These are phyloP conservation scores for Pseudogymnoascus sp. DNA, from an alignment of 2,329 filamentous ascomycete genomes.

Conservation along the genomic window DNA sequence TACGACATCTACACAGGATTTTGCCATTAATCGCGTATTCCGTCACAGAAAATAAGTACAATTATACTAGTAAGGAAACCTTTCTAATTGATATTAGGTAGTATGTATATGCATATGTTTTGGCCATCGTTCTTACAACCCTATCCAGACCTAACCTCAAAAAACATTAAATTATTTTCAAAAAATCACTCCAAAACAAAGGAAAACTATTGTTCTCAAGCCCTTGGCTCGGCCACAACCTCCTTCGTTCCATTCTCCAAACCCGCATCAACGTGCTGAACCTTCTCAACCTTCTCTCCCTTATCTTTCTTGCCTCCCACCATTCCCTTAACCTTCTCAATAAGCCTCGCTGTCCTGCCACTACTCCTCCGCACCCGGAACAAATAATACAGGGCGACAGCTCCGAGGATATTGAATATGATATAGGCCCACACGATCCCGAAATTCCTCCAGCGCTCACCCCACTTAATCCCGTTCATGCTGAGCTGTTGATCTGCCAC, in stretches of 20 bases:
- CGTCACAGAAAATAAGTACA: neutral
- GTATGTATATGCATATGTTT: neutral
- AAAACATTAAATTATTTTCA: neutral
- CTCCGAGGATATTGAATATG: conserved; percentile 44
- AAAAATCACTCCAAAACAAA: neutral
- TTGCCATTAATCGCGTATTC: neutral
- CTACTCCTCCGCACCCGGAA: conserved; percentile 27
- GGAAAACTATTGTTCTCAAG: neutral
- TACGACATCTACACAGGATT: neutral
- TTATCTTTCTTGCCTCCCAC: neutral
- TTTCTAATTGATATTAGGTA: neutral
- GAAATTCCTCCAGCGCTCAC: conserved; percentile 59
- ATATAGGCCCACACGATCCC: conserved; percentile 53
- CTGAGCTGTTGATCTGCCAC: conserved; percentile 43
- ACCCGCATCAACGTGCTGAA: neutral
- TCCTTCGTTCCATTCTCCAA: neutral
- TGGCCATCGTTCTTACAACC: neutral
- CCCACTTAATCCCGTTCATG: conserved; percentile 42
- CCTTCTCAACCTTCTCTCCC: neutral
- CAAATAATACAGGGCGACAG: conserved; percentile 45
- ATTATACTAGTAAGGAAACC: neutral
- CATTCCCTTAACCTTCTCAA: conserved; percentile 3
- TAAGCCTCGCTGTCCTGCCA: neutral
- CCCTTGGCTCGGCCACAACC: neutral
- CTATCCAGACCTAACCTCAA: neutral